A percentile compares a stretch with the other conserved stretches of the same genome.
phyloP scores from a whole-genome alignment of 495 filamentous ascomycete genomes.

The Cairneyella variabilis region DNA sequence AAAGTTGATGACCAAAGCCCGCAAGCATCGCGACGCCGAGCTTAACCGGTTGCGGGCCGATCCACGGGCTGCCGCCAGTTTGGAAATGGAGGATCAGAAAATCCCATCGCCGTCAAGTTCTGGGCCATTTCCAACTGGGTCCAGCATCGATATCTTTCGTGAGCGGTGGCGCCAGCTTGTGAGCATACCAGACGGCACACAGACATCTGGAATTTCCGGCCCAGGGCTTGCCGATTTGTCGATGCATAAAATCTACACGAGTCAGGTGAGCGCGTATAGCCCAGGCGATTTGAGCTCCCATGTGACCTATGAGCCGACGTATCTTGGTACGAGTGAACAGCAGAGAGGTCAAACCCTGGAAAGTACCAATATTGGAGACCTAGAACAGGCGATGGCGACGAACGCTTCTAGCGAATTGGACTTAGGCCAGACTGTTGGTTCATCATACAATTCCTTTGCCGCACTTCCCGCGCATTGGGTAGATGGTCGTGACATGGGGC shows the following conservation, averaged over 20 bases:
- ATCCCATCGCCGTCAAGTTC: constrained; percentile 32
- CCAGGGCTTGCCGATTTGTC: not conserved
- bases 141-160: constrained; percentile 29
- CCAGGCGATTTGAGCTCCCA: not conserved
- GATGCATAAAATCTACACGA: not conserved
- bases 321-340: constrained; percentile 3
- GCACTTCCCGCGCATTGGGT: not conserved
- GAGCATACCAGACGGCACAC: not conserved
- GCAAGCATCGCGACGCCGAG: constrained; percentile 40
- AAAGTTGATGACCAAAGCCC: constrained; percentile 47
- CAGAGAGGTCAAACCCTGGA: constrained; percentile 3
- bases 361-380: constrained; percentile 20
- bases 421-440: not conserved
- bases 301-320: not conserved
- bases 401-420: not conserved
- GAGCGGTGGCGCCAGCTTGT: constrained; percentile 38
- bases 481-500: constrained; percentile 4
- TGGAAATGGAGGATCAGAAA: constrained; percentile 32
- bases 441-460: constrained; percentile 6
- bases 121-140: constrained; percentile 26
- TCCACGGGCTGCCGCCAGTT: constrained; percentile 22
- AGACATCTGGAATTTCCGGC: not conserved
- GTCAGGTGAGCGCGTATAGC: not conserved
- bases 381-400: constrained; percentile 13
- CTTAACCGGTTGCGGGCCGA: constrained; percentile 34